Evolutionary conservation across 805 yeast species (phyloP), one percentile per base, ranked within the genome.

Genomic region (Dipodascopsis uninucleata): DNA sequence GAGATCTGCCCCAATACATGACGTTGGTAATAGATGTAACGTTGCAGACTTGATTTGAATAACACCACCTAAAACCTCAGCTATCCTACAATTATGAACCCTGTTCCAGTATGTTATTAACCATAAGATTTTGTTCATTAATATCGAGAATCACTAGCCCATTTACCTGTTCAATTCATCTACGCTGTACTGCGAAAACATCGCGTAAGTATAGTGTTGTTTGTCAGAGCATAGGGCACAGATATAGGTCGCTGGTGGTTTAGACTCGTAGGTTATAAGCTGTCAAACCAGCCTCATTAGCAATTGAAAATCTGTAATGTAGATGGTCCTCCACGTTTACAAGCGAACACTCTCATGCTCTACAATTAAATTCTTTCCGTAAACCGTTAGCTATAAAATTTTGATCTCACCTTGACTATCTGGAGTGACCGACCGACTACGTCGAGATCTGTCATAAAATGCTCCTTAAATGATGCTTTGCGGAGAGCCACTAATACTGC

Each of bases 21-120:
- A n/a, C 8, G 47, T 38, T 14, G 47, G 47, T 17, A 43, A 28
- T 31, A 43, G n/a, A 43, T 43, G 42, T 35, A 43, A 26, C 31
- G 25, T 28, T 6, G 42, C 39, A 9, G 31, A 32, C 12, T 28
- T 10, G 14, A 37, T 23, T 6, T 28, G 33, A n/a, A 43, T 29
- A 5, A 43, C 24, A 35, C 42, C 37, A n/a, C 47, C n/a, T n/a
- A n/a, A n/a, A n/a, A n/a, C n/a, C n/a, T n/a, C n/a, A n/a, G n/a
- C n/a, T n/a, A n/a, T n/a, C n/a, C n/a, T n/a, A n/a, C n/a, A n/a
- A n/a, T n/a, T n/a, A n/a, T n/a, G n/a, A n/a, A n/a, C n/a, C n/a
- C n/a, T n/a, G n/a, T n/a, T n/a, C n/a, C n/a, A n/a, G n/a, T n/a
- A n/a, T n/a, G n/a, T n/a, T n/a, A n/a, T n/a, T n/a, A n/a, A n/a